Evolutionary conservation across 2,329 filamentous ascomycete genomes (phyloP).

Genomic region (Elsinoe arachidis): DNA sequence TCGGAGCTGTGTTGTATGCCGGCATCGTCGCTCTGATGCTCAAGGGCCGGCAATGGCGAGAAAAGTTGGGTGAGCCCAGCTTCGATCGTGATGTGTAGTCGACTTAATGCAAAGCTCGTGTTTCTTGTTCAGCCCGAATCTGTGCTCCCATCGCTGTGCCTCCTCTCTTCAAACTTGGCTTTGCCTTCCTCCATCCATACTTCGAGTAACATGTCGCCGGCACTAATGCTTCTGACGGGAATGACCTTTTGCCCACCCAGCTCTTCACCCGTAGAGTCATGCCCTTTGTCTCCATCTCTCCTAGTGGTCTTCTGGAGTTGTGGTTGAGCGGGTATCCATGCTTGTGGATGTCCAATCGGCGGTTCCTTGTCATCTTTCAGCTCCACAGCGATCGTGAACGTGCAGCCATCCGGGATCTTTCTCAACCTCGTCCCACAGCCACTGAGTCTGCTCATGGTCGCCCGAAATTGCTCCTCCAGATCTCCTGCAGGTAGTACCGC

Average conservation of each 20-base stretch:
- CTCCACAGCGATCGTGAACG: slow-evolving; percentile 70
- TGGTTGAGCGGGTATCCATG: slow-evolving; percentile 53
- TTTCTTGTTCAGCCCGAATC: background rate
- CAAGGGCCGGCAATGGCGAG: slow-evolving; percentile 13
- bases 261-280: background rate
- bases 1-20: slow-evolving; percentile 10
- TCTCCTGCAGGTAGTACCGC: slow-evolving; percentile 36
- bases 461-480: slow-evolving; percentile 64
- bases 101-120: background rate
- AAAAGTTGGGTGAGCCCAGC: slow-evolving; percentile 12
- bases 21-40: slow-evolving; percentile 15
- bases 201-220: slow-evolving; percentile 58
- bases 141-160: background rate
- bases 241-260: slow-evolving; percentile 37
- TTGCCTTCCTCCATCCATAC: slow-evolving; percentile 61
- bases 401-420: slow-evolving; percentile 55
- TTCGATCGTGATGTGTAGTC: slow-evolving; percentile 13
- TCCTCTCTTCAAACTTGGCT: slow-evolving; percentile 33
- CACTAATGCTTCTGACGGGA: slow-evolving; percentile 54
- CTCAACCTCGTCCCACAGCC: slow-evolving; percentile 50
- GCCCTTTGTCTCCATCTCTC: background rate
- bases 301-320: slow-evolving; percentile 29
- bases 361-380: slow-evolving; percentile 51
- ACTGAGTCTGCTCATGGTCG: slow-evolving; percentile 54
- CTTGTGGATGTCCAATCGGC: slow-evolving; percentile 43